A percentile compares a stretch with the other conserved stretches of the same genome.
These are phyloP conservation scores for Inonotus hispidus DNA, from an alignment of 1,284 basidiomycete genomes.

Conservation along the genomic window DNA sequence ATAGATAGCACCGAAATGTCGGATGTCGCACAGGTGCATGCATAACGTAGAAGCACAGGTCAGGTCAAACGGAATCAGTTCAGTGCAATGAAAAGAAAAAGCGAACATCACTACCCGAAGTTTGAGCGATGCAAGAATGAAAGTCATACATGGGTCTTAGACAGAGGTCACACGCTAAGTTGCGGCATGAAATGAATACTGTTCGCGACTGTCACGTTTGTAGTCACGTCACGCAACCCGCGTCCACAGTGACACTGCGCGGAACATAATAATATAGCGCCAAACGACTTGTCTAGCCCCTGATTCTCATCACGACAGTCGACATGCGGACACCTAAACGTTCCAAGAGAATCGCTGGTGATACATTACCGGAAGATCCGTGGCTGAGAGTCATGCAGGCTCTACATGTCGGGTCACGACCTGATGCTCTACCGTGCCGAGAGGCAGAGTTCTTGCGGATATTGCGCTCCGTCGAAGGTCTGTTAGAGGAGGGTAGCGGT, in stretches of 20 bases:
- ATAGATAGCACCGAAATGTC: no score
- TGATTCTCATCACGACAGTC: slow-evolving; percentile 4
- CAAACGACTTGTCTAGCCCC: not conserved
- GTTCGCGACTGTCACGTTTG: not conserved
- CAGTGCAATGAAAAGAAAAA: no score
- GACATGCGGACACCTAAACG: slow-evolving; percentile 33
- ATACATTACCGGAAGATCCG: slow-evolving; percentile 61
- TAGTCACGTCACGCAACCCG: not conserved
- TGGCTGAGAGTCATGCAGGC: slow-evolving; percentile 84
- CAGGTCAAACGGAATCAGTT: no score
- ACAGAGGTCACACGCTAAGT: no score
- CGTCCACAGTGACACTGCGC: no score
- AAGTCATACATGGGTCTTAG: no score
- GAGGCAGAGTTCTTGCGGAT: slow-evolving; percentile 84
- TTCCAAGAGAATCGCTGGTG: slow-evolving; percentile 36
- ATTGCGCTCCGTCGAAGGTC: slow-evolving; percentile 73
- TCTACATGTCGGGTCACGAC: slow-evolving; percentile 90
- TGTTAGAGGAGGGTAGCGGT: slow-evolving; percentile 89
- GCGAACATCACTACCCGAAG: no score
- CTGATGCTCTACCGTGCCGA: slow-evolving; percentile 86
- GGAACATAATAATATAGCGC: no score
- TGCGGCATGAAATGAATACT: no score
- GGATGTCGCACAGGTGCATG: no score
- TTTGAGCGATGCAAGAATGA: no score
- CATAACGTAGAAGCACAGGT: no score